Base-by-base conservation (phyloP, 2,329 filamentous ascomycete species). In the Penicillium sp. region DNA sequence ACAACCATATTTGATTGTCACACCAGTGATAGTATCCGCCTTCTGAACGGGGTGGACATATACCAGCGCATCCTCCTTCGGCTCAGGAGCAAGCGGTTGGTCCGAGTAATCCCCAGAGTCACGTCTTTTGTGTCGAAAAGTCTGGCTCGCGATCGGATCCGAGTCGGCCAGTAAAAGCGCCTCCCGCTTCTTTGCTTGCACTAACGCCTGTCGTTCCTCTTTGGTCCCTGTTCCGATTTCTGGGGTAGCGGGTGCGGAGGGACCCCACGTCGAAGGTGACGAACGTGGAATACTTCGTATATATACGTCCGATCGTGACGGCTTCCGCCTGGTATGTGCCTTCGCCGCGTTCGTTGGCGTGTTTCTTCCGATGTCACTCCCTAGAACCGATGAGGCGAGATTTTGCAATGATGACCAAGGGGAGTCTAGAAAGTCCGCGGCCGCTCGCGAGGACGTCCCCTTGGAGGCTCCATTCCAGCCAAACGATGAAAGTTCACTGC, bases 1-100 rank as follows among this genome's bases (percentile, higher is more conserved):
- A 63, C 91, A 97, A 55, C 87, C 84, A 66, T 94, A 98, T 55
- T 84, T 86, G 50, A 98, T 83, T 36, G 93, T 85, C 35, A 98
- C 82, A 2, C 93, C 91, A 1, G 90, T 89, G 53, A 97, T 82
- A 2, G 89, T 97, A 67, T 98, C 93, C 30, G 79, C 79, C 10
- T 83, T 79, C 54, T 83, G 78, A 13, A 97, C 87, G 56, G 85
- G 82, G 66, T 98, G 93, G 36, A 97, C 75, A 64, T 97, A 98
- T 13, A 91, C 90, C 48, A 97, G 70, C 15, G 87, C 86, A 52
- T 94, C 85, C 53, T 80, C 75, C 21, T 84, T 80, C 21, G 80
- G 75, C 35, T 82, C 77, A 8, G 61, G 58, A 19, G 64, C 56
- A 26, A 52, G 45, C 8, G 52, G 51, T n/a, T 53, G 54, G 25